Evolutionary conservation across 1,284 basidiomycete genomes (phyloP).

Genomic region (Rhodotorula sp.): DNA sequence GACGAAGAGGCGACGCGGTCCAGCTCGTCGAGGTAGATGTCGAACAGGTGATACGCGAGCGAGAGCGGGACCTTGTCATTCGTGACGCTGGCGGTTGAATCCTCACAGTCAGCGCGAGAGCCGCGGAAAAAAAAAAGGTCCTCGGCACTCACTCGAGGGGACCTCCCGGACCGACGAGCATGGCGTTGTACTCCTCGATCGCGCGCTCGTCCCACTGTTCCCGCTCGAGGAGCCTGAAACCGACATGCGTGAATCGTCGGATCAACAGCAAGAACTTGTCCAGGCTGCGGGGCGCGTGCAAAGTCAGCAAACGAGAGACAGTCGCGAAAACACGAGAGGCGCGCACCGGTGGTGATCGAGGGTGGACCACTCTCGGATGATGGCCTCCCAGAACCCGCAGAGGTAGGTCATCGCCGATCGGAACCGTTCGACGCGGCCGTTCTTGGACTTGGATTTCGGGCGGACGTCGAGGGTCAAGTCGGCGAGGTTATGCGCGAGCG

Average conservation of each 20-base stretch:
- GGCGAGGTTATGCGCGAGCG: conserved; percentile 78
- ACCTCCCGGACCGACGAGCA: conserved; percentile 64
- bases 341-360: conserved; percentile 80
- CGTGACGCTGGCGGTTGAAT: conserved; percentile 57
- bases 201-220: conserved; percentile 63
- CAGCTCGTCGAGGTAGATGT: conserved; percentile 88
- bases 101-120: background rate
- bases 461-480: conserved; percentile 69
- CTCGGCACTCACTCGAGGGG: conserved; percentile 66
- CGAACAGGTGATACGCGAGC: conserved; percentile 78
- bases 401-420: conserved; percentile 70
- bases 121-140: background rate
- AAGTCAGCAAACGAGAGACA: background rate
- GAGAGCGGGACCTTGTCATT: conserved; percentile 74
- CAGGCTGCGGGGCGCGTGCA: conserved; percentile 58
- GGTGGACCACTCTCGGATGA: conserved; percentile 85
- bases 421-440: conserved; percentile 35
- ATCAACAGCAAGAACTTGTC: conserved; percentile 98
- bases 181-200: conserved; percentile 64
- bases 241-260: conserved; percentile 78
- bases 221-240: conserved; percentile 73
- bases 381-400: conserved; percentile 84
- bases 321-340: conserved; percentile 16
- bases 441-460: conserved; percentile 39
- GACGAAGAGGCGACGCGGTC: conserved; percentile 62